Percentiles rank a stretch among this genome's conserved stretches.
These are phyloP conservation scores for Neonectria neomacrospora DNA, from an alignment of 2,329 filamentous ascomycete species.

Conservation along the genomic window DNA sequence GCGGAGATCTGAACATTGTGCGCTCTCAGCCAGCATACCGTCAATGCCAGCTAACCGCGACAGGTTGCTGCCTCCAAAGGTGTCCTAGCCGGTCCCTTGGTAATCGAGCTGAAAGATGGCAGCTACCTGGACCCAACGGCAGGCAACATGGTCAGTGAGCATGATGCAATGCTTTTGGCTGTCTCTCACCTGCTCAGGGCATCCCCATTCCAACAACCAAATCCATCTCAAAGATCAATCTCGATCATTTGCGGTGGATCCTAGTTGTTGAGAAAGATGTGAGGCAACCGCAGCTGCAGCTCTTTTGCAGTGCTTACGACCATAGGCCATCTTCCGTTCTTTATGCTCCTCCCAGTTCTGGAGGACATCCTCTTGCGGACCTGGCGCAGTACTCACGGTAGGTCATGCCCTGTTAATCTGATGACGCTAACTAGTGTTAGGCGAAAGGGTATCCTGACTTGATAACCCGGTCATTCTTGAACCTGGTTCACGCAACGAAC, in stretches of 20 bases:
- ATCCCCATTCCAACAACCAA: conserved; percentile 67
- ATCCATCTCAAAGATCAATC: conserved; percentile 61
- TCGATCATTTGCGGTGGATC: conserved; percentile 69
- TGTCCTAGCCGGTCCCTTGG: conserved; percentile 69
- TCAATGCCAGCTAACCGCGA: conserved; percentile 26
- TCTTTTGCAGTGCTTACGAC: conserved; percentile 29
- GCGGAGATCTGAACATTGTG: conserved; percentile 77
- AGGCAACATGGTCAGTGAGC: conserved; percentile 44
- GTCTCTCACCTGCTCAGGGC: conserved; percentile 57
- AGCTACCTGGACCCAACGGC: conserved; percentile 49
- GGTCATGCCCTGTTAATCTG: fast-evolving
- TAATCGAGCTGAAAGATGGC: conserved; percentile 58
- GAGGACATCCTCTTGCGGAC: conserved; percentile 57
- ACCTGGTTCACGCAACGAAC: conserved; percentile 58
- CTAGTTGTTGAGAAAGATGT: conserved; percentile 85
- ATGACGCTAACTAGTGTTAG: conserved; percentile 52
- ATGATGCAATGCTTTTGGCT: neutral
- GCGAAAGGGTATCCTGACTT: conserved; percentile 87
- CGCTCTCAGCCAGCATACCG: conserved; percentile 35
- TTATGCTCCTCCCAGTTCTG: conserved; percentile 69
- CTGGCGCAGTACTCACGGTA: conserved; percentile 77
- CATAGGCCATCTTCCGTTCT: conserved; percentile 78
- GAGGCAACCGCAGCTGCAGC: conserved; percentile 10
- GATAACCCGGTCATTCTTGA: conserved; percentile 73
- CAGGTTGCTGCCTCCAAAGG: conserved; percentile 81